These are phyloP conservation scores for Dalbergia oliveri DNA, from an alignment of 306 rosid genomes.

Conservation along the genomic window DNA sequence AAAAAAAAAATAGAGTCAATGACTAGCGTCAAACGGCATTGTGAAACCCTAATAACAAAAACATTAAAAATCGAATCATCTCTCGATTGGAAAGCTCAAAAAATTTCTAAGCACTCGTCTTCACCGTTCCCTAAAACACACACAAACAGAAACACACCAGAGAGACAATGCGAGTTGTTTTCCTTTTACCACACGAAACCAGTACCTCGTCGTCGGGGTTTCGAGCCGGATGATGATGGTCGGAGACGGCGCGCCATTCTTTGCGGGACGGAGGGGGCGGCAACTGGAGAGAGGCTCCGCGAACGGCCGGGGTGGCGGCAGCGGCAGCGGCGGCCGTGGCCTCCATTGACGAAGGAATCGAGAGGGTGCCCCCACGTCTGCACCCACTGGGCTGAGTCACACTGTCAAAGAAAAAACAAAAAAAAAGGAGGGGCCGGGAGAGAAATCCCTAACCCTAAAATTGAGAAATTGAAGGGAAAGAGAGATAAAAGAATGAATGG, in stretches of 20 bases:
- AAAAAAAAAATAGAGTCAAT: neutral
- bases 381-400: slow-evolving; percentile 6
- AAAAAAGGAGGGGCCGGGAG: neutral
- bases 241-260: slow-evolving; percentile 90
- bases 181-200: slow-evolving; percentile 1
- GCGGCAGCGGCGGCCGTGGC: slow-evolving; percentile 67
- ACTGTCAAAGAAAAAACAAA: neutral
- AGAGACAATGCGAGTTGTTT: slow-evolving; percentile 53
- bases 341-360: slow-evolving; percentile 69
- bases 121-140: slow-evolving; percentile 16
- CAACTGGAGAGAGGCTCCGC: slow-evolving; percentile 76
- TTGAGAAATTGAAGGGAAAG: neutral
- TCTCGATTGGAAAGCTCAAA: neutral
- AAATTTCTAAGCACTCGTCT: neutral
- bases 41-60: slow-evolving; percentile 46
- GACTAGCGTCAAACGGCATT: neutral
- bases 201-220: slow-evolving; percentile 82
- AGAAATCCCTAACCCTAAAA: slow-evolving; percentile 77
- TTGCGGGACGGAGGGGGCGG: slow-evolving; percentile 61
- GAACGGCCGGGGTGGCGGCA: slow-evolving; percentile 47
- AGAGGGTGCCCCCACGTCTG: slow-evolving; percentile 52
- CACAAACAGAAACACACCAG: neutral
- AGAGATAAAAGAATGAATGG: slow-evolving; percentile 1
- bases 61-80: neutral
- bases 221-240: slow-evolving; percentile 77